These are phyloP conservation scores for Allomyces javanicus DNA, from an alignment of 192 early-diverging fungal species.

Conservation along the genomic window DNA sequence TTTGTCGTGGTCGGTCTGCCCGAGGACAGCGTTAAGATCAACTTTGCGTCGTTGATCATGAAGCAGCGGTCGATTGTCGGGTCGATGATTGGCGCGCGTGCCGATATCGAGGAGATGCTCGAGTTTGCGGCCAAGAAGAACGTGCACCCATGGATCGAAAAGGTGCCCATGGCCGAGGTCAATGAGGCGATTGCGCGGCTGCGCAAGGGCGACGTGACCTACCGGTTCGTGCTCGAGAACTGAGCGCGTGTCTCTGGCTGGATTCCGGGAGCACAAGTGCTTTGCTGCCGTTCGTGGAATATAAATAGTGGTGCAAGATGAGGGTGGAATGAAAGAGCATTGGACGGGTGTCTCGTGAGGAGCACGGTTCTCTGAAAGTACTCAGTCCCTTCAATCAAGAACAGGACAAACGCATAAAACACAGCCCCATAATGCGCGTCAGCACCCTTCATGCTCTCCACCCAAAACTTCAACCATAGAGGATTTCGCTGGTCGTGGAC, in stretches of 20 bases:
- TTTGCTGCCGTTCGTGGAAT: too few species aligned
- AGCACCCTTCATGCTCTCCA: too few species aligned
- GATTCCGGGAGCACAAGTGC: too few species aligned
- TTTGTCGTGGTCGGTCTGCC: constrained; percentile 45
- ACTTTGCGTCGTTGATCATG: constrained; percentile 14
- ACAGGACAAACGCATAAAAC: too few species aligned
- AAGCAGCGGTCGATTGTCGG: constrained; percentile 31
- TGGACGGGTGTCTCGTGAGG: too few species aligned
- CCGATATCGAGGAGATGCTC: constrained; percentile 38
- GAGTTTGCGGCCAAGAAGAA: constrained; percentile 46
- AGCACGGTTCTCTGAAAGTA: too few species aligned
- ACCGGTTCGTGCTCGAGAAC: constrained; percentile 49
- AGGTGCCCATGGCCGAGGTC: constrained; percentile 34
- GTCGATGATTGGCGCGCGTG: constrained; percentile 37
- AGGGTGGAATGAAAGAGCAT: too few species aligned
- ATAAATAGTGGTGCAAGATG: too few species aligned
- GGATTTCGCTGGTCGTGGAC: too few species aligned
- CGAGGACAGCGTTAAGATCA: constrained; percentile 23
- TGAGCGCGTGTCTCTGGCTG: constrained; percentile 10
- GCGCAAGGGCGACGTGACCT: constrained; percentile 33
- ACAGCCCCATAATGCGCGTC: too few species aligned
- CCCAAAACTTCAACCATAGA: too few species aligned
- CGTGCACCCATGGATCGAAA: constrained; percentile 44
- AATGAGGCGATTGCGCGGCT: constrained; percentile 37
- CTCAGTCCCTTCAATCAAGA: too few species aligned